Conservation (phyloP, 116 monocot genomes). For the Trichopus zeylanicus region DNA sequence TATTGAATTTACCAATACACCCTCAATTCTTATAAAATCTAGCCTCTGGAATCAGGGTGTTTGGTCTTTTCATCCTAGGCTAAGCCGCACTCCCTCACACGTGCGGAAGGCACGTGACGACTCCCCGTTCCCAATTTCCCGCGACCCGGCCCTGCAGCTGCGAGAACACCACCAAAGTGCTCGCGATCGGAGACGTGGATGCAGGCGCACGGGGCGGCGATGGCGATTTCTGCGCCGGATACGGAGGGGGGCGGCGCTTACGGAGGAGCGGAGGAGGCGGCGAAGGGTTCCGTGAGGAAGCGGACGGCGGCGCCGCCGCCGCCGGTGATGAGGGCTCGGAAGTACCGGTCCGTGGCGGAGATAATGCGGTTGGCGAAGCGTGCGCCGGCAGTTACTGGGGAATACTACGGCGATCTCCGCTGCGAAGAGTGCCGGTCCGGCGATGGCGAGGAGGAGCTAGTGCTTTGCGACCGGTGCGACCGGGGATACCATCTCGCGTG, state of each 20-base stretch:
- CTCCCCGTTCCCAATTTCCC: neutral
- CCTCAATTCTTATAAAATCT: neutral
- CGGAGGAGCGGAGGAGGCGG: neutral
- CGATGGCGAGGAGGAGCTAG: conserved; percentile 51
- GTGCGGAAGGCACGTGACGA: too few species aligned
- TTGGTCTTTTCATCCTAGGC: neutral
- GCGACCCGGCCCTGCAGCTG: neutral
- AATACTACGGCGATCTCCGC: conserved; percentile 36
- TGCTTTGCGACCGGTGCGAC: conserved; percentile 78
- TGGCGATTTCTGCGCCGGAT: neutral
- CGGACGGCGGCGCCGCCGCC: conserved; percentile 49
- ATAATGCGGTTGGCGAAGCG: conserved; percentile 52
- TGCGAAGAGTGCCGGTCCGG: conserved; percentile 78
- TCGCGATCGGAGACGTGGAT: neutral
- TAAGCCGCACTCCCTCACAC: neutral
- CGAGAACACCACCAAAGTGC: neutral
- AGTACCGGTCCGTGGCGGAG: conserved; percentile 49
- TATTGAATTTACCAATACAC: neutral
- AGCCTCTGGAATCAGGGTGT: neutral
- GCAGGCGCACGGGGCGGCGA: neutral
- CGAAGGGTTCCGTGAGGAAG: conserved; percentile 32
- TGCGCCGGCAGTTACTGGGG: conserved; percentile 17
- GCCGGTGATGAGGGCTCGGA: conserved; percentile 24
- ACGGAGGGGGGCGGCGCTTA: neutral
- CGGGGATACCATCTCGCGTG: conserved; percentile 64